Percentiles rank a stretch among this genome's conserved stretches.
Evolutionary conservation across 345 rosid species (phyloP).

Genomic region (Rhodamnia argentea): DNA sequence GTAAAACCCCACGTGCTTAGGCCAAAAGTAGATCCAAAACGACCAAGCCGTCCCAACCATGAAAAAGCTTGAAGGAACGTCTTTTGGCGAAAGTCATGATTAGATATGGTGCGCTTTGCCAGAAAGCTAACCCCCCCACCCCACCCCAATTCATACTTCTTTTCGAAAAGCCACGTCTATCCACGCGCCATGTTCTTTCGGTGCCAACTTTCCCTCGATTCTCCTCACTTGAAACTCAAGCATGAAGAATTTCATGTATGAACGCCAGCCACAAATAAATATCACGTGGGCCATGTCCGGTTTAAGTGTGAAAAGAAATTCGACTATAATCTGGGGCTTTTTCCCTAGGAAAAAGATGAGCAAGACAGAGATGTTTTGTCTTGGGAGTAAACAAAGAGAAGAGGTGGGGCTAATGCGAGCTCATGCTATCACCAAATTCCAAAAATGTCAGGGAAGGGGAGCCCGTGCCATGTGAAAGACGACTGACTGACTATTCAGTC

Average conservation of each 20-base stretch:
- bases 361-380: no score
- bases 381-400: no score
- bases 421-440: no score
- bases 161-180: neutral
- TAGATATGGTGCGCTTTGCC: accelerated
- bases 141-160: neutral
- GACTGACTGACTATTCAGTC: no score
- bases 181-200: neutral
- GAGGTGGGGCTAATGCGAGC: no score
- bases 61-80: neutral
- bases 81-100: neutral
- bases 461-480: no score
- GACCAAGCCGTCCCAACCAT: neutral
- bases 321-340: no score
- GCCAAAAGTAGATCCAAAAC: neutral
- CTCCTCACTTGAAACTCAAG: neutral
- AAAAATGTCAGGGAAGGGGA: no score
- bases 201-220: neutral
- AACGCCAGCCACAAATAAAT: no score
- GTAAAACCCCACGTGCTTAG: neutral
- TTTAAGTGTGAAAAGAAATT: no score
- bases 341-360: no score
- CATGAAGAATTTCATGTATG: neutral
- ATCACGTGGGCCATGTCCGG: no score
- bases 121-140: neutral